Base-by-base conservation (phyloP, 208 protist species). In the Angomonas deanei region DNA sequence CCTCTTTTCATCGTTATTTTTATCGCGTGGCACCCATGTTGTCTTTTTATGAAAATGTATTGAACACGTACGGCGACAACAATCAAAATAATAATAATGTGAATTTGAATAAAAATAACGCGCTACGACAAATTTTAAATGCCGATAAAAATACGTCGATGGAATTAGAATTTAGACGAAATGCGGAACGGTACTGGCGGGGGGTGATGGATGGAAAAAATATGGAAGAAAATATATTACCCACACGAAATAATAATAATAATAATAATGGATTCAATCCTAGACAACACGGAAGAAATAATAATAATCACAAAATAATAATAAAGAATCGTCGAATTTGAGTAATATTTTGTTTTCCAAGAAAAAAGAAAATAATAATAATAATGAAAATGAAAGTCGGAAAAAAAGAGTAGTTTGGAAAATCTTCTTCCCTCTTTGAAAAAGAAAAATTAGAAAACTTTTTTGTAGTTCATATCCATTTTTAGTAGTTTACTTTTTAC, bases 101-200 rank as follows among this genome's bases (percentile, higher is more conserved):
- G 36, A 42, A 42, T 42, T n/a, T n/a, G 36, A 15, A 74, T 46
- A 78, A 61, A 55, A 76, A 82, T 56, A 28, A 46, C 11, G 74
- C 70, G 1, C 73, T 94, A 13, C 48, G 70, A 0, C 75, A 77
- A 3, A 64, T 78, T 13, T 58, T 91, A 28, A 78, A 92, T 6
- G 74, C 32, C 33, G 88, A 94, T 63, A 70, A 70, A 34, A 79
- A 75, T 28, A 64, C 76, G 10, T 69, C 69, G n/a, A 80, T 92
- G 26, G 88, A 94, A 66, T 61, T 64, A 58, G 85, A 94, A 36
- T 94, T 94, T 68, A 78, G 85, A 31, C 77, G 83, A 31, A 94
- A 94, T 64, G 80, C 85, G 54, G 85, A 94, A 63, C 80, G 88
- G 42, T 92, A 94, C 76, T 94, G 88, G 86, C 80, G 84, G 28